Evolutionary conservation across 2,329 filamentous ascomycete genomes (phyloP).

Genomic region (Amphichorda felina): DNA sequence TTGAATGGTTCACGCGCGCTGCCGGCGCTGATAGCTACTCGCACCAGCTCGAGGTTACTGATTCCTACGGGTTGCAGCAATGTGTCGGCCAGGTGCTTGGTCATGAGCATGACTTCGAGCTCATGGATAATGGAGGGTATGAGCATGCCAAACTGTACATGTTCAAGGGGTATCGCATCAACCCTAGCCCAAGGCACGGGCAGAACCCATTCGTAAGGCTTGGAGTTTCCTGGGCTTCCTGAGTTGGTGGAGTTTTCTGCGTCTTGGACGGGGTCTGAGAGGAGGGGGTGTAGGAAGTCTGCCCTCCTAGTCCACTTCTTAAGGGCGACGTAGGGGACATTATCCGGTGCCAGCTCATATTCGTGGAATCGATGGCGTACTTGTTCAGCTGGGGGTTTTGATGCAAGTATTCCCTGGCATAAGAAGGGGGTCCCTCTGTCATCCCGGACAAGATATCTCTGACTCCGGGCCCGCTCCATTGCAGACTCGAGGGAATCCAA

Average conservation of each 20-base stretch:
- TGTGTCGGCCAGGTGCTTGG: conserved; percentile 37
- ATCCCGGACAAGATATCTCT: conserved; percentile 28
- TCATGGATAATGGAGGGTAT: conserved; percentile 63
- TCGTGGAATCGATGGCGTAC: conserved; percentile 23
- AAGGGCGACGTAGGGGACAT: conserved; percentile 37
- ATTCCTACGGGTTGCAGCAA: conserved; percentile 33
- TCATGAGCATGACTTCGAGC: conserved; percentile 54
- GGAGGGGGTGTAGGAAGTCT: conserved; percentile 43
- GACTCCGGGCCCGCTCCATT: conserved; percentile 8
- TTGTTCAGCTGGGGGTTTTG: conserved; percentile 28
- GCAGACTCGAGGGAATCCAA: conserved; percentile 12
- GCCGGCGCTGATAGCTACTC: conserved; percentile 60
- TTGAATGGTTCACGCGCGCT: conserved; percentile 47
- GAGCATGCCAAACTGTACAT: conserved; percentile 43
- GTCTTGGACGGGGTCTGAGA: conserved; percentile 3
- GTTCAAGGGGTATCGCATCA: conserved; percentile 31
- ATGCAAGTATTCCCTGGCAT: conserved; percentile 26
- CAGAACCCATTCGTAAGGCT: conserved; percentile 28
- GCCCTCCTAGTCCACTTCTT: conserved; percentile 38
- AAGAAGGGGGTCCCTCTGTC: conserved; percentile 21
- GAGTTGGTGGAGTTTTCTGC: no score
- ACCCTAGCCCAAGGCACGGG: conserved; percentile 34
- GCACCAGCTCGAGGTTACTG: conserved; percentile 39
- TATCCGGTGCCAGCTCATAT: conserved; percentile 24
- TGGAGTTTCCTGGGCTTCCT: conserved; percentile 2